These are phyloP conservation scores for Solanum arcanum DNA, from an alignment of 257 asterid genomes.

Conservation along the genomic window DNA sequence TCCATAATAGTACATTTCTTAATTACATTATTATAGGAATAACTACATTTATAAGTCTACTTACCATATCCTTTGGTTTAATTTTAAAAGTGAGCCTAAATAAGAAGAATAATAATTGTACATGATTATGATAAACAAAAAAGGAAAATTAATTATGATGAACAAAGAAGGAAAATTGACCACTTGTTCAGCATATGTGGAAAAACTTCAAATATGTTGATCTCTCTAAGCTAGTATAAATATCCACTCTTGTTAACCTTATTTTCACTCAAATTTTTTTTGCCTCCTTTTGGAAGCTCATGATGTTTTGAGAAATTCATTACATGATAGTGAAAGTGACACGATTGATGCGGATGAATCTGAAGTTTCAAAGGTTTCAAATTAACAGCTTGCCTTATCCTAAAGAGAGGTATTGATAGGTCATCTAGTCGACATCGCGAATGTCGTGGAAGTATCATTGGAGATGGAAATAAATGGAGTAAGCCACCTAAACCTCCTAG, in stretches of 20 bases:
- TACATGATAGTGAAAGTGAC: background rate
- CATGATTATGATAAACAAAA: background rate
- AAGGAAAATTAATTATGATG: background rate
- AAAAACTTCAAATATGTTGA: too few relatives aligned
- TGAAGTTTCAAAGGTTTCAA: conserved; percentile 10
- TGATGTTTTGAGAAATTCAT: too few relatives aligned
- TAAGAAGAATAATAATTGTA: background rate
- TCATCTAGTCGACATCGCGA: conserved; percentile 35
- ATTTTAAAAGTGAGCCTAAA: background rate
- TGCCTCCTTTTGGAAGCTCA: background rate
- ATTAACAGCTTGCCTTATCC: conserved; percentile 19
- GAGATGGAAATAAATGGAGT: conserved; percentile 57
- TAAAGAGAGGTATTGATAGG: conserved; percentile 48
- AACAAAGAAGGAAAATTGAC: too few relatives aligned
- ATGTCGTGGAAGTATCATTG: conserved; percentile 40
- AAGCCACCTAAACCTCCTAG: conserved; percentile 33
- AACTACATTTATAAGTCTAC: background rate
- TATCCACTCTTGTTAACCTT: background rate
- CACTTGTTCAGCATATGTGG: background rate
- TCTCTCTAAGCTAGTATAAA: background rate
- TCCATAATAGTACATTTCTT: too few relatives aligned
- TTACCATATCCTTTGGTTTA: background rate
- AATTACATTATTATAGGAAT: too few relatives aligned
- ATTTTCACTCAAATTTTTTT: background rate
- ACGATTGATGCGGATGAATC: conserved; percentile 1